Percentiles rank a stretch among this genome's conserved stretches.
These are phyloP conservation scores for Reutealis trisperma DNA, from an alignment of 345 rosid genomes.

Conservation along the genomic window DNA sequence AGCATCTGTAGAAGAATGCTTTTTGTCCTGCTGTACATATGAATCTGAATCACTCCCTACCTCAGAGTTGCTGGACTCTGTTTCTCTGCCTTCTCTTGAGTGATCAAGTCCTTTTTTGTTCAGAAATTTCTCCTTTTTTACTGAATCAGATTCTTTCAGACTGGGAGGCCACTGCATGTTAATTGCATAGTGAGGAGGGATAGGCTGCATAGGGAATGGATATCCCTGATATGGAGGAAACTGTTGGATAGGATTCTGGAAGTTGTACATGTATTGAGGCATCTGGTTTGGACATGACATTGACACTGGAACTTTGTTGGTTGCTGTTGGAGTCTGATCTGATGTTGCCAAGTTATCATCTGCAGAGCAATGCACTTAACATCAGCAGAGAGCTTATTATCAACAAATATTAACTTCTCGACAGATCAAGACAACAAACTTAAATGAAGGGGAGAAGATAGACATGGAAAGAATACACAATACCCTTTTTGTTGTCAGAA, in stretches of 20 bases:
- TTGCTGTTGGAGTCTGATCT: slow-evolving; percentile 34
- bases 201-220: slow-evolving; percentile 66
- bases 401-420: not conserved
- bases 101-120: slow-evolving; percentile 44
- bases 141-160: slow-evolving; percentile 26
- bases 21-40: slow-evolving; percentile 39
- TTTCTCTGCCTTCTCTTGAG: slow-evolving; percentile 48
- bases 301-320: slow-evolving; percentile 50
- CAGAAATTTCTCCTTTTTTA: slow-evolving; percentile 36
- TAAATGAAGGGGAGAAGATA: too few species aligned
- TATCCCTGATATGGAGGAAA: slow-evolving; percentile 70
- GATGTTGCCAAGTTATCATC: slow-evolving; percentile 46
- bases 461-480: slow-evolving; percentile 3
- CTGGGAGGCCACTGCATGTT: slow-evolving; percentile 50
- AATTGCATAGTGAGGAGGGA: slow-evolving; percentile 45
- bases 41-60: slow-evolving; percentile 56
- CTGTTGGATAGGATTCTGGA: slow-evolving; percentile 45
- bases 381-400: slow-evolving; percentile 18
- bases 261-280: slow-evolving; percentile 59
- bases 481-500: slow-evolving; percentile 54
- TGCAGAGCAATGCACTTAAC: slow-evolving; percentile 24
- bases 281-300: slow-evolving; percentile 73
- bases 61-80: slow-evolving; percentile 56
- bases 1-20: slow-evolving; percentile 41
- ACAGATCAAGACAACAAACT: not conserved